These are phyloP conservation scores for Cercis canadensis DNA, from an alignment of 306 rosid genomes.

Conservation along the genomic window DNA sequence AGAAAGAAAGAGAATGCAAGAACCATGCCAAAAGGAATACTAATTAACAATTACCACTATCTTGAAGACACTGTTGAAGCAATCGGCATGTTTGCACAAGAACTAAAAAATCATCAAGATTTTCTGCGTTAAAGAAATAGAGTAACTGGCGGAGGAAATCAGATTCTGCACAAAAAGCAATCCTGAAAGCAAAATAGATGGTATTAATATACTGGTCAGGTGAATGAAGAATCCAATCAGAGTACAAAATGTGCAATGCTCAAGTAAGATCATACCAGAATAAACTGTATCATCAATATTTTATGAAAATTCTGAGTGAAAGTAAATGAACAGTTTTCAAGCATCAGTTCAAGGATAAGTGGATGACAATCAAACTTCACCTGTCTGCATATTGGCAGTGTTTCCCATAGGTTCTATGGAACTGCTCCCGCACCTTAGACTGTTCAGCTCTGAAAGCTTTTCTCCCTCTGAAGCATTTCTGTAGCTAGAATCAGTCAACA, in stretches of 20 bases:
- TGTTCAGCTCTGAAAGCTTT: slow-evolving; percentile 68
- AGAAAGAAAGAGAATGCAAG: slow-evolving; percentile 17
- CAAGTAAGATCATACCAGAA: slow-evolving; percentile 18
- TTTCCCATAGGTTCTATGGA: slow-evolving; percentile 62
- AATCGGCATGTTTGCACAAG: slow-evolving; percentile 85
- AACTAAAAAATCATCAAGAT: slow-evolving; percentile 61
- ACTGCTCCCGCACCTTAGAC: slow-evolving; percentile 69
- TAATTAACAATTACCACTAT: slow-evolving; percentile 62
- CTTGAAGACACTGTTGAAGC: slow-evolving; percentile 64
- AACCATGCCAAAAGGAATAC: slow-evolving; percentile 15
- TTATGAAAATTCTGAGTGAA: slow-evolving; percentile 9
- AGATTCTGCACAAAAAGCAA: slow-evolving; percentile 81
- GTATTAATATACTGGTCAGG: slow-evolving; percentile 32
- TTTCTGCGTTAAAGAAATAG: slow-evolving; percentile 75
- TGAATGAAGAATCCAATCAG: slow-evolving; percentile 1
- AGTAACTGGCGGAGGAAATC: slow-evolving; percentile 88
- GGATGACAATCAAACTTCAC: slow-evolving; percentile 46
- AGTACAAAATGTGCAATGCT: slow-evolving; percentile 26
- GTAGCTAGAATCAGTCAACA: slow-evolving; percentile 70
- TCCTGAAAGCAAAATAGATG: slow-evolving; percentile 63
- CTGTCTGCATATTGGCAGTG: slow-evolving; percentile 74
- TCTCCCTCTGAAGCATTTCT: slow-evolving; percentile 99
- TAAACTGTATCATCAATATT: slow-evolving; percentile 10
- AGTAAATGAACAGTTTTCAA: slow-evolving; percentile 18
- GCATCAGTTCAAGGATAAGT: slow-evolving; percentile 9